phyloP scores from a whole-genome alignment of 208 protist species.

The Crithidia sp. region DNA sequence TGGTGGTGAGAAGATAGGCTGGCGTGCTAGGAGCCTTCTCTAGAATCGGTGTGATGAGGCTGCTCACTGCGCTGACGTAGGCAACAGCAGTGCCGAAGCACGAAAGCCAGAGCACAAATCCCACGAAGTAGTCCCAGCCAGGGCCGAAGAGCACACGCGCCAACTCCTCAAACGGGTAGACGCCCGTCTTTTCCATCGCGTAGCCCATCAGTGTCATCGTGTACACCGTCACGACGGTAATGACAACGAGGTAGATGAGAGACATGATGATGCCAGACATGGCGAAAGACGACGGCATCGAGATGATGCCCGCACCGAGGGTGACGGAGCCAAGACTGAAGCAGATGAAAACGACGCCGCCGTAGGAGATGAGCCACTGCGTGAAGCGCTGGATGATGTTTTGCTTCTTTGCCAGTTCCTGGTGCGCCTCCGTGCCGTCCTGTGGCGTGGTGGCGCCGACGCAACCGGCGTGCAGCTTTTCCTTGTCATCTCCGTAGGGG shows the following conservation, averaged over 20 bases:
- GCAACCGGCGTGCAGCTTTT: not conserved
- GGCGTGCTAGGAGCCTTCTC: constrained; percentile 28
- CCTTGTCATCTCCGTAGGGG: not conserved
- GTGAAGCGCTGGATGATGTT: constrained; percentile 29
- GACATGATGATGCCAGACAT: constrained; percentile 60
- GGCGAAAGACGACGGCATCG: constrained; percentile 64
- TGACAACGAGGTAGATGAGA: constrained; percentile 63
- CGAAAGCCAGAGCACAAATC: constrained; percentile 53
- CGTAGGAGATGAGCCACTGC: constrained; percentile 42
- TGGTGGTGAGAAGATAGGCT: constrained; percentile 39
- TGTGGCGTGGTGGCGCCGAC: not conserved
- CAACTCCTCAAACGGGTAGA: constrained; percentile 54
- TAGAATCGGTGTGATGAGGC: constrained; percentile 42
- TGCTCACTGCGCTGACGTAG: constrained; percentile 58
- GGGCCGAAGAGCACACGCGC: constrained; percentile 61
- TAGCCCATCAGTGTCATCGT: constrained; percentile 58
- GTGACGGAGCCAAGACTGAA: constrained; percentile 68
- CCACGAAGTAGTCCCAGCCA: constrained; percentile 54
- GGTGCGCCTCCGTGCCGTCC: not conserved
- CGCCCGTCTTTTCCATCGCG: constrained; percentile 59
- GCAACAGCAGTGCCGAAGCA: constrained; percentile 61
- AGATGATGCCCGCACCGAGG: constrained; percentile 73
- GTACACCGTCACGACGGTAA: constrained; percentile 59
- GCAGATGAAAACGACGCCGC: constrained; percentile 41
- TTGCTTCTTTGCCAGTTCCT: not conserved